Evolutionary conservation across 139 green algal species (phyloP).

Genomic region (Coelastrella sp.): DNA sequence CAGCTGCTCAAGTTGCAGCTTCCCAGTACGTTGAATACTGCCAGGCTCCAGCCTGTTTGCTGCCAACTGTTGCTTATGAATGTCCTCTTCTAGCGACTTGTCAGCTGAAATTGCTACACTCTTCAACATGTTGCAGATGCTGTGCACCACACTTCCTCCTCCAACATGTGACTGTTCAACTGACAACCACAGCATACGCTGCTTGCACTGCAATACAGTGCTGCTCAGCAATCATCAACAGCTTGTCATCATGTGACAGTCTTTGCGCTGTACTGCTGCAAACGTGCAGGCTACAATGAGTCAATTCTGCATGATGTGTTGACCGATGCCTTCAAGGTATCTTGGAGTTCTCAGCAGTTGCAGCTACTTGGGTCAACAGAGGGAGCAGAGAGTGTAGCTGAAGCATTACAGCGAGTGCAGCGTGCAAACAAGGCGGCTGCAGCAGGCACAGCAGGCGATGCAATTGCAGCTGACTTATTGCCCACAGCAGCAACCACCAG

Average conservation of each 20-base stretch:
- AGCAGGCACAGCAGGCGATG: constrained; percentile 29
- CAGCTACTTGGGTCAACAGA: constrained; percentile 61
- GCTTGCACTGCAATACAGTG: no score
- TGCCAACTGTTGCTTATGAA: neutral
- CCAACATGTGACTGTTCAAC: no score
- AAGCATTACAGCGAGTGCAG: constrained; percentile 64
- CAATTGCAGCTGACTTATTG: neutral
- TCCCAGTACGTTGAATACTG: constrained; percentile 30
- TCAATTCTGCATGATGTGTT: constrained; percentile 54
- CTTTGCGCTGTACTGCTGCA: neutral
- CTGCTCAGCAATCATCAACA: no score
- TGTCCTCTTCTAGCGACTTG: no score
- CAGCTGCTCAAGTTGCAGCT: constrained; percentile 71
- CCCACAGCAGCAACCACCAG: neutral
- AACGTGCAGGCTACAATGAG: constrained; percentile 51
- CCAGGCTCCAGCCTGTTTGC: neutral
- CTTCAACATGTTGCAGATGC: no score
- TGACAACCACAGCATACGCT: no score
- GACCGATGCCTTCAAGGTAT: constrained; percentile 44
- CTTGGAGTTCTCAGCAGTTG: constrained; percentile 71
- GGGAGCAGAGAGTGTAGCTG: constrained; percentile 69
- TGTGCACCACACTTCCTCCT: no score
- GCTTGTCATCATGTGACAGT: no score
- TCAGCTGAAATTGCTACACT: no score
- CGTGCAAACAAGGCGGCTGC: no score